Conservation (phyloP, 2,329 filamentous ascomycete species). For the Monosporascus cannonballus region DNA sequence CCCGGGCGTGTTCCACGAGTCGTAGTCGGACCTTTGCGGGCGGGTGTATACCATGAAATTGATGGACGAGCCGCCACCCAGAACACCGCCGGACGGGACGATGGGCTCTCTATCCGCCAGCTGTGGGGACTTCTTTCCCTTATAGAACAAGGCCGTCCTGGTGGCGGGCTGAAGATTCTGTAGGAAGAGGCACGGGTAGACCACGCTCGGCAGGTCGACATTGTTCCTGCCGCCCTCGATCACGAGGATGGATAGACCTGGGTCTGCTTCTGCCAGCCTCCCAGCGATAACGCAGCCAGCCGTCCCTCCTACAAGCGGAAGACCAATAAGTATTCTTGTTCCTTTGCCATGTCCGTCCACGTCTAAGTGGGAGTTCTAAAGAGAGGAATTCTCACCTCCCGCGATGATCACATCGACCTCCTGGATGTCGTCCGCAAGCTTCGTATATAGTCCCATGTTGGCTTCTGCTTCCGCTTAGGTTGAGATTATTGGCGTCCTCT, state of each 20-base stretch:
- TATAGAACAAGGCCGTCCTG: slow-evolving; percentile 39
- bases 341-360: too few relatives aligned
- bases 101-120: slow-evolving; percentile 36
- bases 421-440: background rate
- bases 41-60: slow-evolving; percentile 35
- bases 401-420: slow-evolving; percentile 7
- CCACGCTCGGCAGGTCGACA: slow-evolving; percentile 4
- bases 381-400: slow-evolving; percentile 1
- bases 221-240: slow-evolving; percentile 12
- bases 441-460: slow-evolving; percentile 1
- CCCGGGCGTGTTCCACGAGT: slow-evolving; percentile 10
- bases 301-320: slow-evolving; percentile 7
- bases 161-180: slow-evolving; percentile 38
- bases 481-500: too few relatives aligned
- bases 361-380: background rate
- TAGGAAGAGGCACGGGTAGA: slow-evolving; percentile 42
- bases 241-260: slow-evolving; percentile 10
- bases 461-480: background rate
- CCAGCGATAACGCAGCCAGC: slow-evolving; percentile 13
- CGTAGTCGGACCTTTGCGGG: slow-evolving; percentile 20
- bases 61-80: slow-evolving; percentile 45
- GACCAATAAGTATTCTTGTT: background rate
- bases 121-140: slow-evolving; percentile 22
- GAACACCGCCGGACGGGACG: slow-evolving; percentile 32
- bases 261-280: slow-evolving; percentile 11